These are phyloP conservation scores for Cornus suecica DNA, from an alignment of 148 eudicot species.

Conservation along the genomic window DNA sequence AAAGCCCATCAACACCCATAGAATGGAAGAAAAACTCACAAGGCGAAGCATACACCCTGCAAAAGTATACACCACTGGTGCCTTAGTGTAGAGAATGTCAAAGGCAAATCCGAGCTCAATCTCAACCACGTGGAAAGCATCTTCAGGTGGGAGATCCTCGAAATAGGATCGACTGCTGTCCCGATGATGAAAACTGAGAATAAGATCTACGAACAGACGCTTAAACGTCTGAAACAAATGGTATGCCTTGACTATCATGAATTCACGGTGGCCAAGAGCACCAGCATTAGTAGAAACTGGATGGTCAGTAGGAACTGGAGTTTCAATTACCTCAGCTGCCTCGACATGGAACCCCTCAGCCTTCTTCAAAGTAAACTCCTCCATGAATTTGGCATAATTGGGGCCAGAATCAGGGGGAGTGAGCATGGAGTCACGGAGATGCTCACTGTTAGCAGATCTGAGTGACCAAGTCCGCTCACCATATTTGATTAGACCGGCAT, in stretches of 20 bases:
- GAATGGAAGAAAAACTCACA: conserved; percentile 10
- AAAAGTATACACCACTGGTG: conserved; percentile 25
- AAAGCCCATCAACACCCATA: conserved; percentile 19
- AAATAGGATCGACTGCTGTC: conserved; percentile 32
- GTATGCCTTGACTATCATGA: conserved; percentile 23
- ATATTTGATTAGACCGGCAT: conserved; percentile 40
- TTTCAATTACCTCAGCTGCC: conserved; percentile 31
- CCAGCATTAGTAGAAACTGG: background rate
- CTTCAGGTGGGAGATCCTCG: background rate
- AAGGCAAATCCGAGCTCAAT: conserved; percentile 48
- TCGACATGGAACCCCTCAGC: conserved; percentile 37
- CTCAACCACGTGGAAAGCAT: conserved; percentile 46
- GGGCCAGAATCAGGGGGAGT: conserved; percentile 47
- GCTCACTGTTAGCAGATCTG: conserved; percentile 36
- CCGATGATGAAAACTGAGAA: conserved; percentile 46
- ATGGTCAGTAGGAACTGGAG: conserved; percentile 16
- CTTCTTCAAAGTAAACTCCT: conserved; percentile 41
- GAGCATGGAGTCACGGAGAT: conserved; percentile 37
- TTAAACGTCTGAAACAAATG: conserved; percentile 37
- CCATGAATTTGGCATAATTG: conserved; percentile 51
- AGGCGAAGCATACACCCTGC: conserved; percentile 22
- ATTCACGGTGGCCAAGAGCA: background rate
- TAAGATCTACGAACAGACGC: conserved; percentile 50
- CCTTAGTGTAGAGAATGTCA: conserved; percentile 49
- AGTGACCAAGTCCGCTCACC: conserved; percentile 38